Percentiles rank a stretch among this genome's conserved stretches.
phyloP scores from a whole-genome alignment of 345 rosid species.

The Camelina laxa region DNA sequence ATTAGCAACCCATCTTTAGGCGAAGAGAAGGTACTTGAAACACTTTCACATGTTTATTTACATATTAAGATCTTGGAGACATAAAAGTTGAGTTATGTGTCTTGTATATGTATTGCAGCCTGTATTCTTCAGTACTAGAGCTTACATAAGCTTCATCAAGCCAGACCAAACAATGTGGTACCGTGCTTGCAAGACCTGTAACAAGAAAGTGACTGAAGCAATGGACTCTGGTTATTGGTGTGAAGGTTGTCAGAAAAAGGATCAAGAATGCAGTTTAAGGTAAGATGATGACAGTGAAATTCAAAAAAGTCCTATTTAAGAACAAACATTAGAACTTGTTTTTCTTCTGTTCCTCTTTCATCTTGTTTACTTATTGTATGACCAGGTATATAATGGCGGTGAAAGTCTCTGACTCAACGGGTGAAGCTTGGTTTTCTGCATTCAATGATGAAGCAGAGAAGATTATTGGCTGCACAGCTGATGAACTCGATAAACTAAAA shows the following conservation, averaged over 20 bases:
- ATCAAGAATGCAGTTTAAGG: slow-evolving; percentile 80
- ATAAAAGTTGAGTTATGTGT: slow-evolving; percentile 10
- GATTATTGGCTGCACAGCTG: slow-evolving; percentile 84
- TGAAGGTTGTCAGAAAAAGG: slow-evolving; percentile 94
- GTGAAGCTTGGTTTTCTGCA: slow-evolving; percentile 81
- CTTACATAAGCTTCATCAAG: slow-evolving; percentile 74
- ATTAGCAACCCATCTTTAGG: slow-evolving; percentile 73
- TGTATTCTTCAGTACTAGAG: slow-evolving; percentile 68
- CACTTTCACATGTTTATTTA: neutral
- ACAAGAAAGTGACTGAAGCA: slow-evolving; percentile 90
- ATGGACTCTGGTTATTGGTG: slow-evolving; percentile 94
- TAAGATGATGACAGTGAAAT: slow-evolving; percentile 37
- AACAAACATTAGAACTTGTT: neutral
- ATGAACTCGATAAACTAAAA: slow-evolving; percentile 70
- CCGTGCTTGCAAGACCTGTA: slow-evolving; percentile 93
- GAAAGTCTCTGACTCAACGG: slow-evolving; percentile 74
- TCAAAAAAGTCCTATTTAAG: neutral
- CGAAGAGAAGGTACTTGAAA: slow-evolving; percentile 67
- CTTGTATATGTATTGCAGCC: slow-evolving; percentile 62
- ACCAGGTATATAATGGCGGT: slow-evolving; percentile 79
- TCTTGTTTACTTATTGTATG: neutral
- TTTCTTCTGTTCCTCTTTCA: slow-evolving; percentile 11
- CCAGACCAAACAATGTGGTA: slow-evolving; percentile 97
- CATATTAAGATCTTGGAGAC: neutral
- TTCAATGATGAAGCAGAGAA: slow-evolving; percentile 84